Evolutionary conservation across 2,329 filamentous ascomycete genomes (phyloP).

Genomic region (Xylariaceae sp.): DNA sequence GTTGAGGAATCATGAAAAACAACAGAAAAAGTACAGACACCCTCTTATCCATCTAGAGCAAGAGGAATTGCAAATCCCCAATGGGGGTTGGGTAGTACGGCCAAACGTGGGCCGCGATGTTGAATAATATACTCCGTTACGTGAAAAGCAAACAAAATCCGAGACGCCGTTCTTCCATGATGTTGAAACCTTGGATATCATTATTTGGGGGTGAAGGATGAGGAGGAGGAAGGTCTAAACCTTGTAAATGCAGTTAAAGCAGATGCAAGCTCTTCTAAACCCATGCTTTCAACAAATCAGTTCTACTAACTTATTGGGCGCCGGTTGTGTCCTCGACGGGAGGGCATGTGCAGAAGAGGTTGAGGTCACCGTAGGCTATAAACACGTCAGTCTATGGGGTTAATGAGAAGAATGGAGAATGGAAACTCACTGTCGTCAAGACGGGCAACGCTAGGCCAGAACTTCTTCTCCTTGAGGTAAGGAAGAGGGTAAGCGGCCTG

Average conservation of each 20-base stretch:
- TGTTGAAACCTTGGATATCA: conserved; percentile 18
- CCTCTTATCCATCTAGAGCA: no score
- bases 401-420: neutral
- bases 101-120: conserved; percentile 12
- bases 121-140: conserved; percentile 11
- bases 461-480: conserved; percentile 90
- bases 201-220: neutral
- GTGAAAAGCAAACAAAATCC: neutral
- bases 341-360: conserved; percentile 91
- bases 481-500: conserved; percentile 80
- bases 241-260: no score
- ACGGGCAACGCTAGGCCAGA: conserved; percentile 85
- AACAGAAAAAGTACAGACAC: no score
- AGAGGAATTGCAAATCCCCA: neutral
- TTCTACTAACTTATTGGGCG: conserved; percentile 3
- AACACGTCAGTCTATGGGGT: neutral
- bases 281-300: neutral
- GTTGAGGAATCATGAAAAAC: no score
- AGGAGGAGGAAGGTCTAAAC: no score
- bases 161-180: conserved; percentile 17
- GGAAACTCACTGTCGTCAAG: conserved; percentile 73
- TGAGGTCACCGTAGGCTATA: conserved; percentile 79
- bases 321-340: conserved; percentile 64
- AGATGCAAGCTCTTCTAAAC: no score
- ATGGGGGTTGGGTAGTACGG: neutral